Conservation (phyloP, 306 rosid genomes). For the Vigna angularis region DNA sequence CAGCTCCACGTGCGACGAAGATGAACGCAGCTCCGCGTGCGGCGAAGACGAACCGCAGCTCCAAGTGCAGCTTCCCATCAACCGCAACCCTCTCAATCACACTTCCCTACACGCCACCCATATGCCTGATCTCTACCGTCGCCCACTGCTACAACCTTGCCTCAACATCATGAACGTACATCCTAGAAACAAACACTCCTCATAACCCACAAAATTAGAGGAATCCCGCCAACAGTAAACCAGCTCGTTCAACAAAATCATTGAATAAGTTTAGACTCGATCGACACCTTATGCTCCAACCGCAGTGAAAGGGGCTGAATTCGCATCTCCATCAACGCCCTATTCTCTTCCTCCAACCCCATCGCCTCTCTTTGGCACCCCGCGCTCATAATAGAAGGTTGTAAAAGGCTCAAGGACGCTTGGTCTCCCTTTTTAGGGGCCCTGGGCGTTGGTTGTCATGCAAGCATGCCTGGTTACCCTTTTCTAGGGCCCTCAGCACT, state of each 20-base stretch:
- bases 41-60: too few species aligned
- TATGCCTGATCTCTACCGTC: conserved; percentile 75
- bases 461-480: too few species aligned
- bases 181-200: conserved; percentile 82
- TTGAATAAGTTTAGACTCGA: conserved; percentile 93
- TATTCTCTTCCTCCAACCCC: background rate
- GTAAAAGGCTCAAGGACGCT: too few species aligned
- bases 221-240: conserved; percentile 85
- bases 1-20: too few species aligned
- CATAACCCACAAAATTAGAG: conserved; percentile 68
- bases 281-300: conserved; percentile 79
- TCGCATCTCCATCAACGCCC: conserved; percentile 84
- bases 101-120: conserved; percentile 78
- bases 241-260: conserved; percentile 73
- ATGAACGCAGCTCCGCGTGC: too few species aligned
- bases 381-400: background rate
- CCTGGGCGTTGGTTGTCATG: too few species aligned
- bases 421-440: too few species aligned
- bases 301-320: conserved; percentile 75
- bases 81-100: too few species aligned
- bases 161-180: conserved; percentile 87
- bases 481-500: too few species aligned
- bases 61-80: too few species aligned
- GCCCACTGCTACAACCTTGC: conserved; percentile 87
- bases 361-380: background rate